Evolutionary conservation across 306 rosid species (phyloP).

Genomic region (Inga laurina): DNA sequence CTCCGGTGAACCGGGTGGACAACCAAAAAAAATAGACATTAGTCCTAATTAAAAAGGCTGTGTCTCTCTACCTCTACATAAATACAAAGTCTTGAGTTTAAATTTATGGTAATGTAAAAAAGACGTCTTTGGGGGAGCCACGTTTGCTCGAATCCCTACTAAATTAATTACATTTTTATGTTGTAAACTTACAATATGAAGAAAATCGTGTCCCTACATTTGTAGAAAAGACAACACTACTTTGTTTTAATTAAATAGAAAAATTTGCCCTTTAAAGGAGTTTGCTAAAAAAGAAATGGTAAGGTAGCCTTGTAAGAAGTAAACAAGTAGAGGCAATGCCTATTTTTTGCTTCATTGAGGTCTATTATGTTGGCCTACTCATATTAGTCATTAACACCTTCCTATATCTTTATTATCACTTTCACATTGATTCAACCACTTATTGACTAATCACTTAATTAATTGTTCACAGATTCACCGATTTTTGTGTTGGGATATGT

Average conservation of each 20-base stretch:
- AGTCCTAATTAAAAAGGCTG: too few species aligned
- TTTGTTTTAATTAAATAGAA: background rate
- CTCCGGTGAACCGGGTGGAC: too few species aligned
- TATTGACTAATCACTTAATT: background rate
- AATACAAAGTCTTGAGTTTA: background rate
- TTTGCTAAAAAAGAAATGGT: background rate
- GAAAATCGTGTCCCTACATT: background rate
- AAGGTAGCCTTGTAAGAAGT: background rate
- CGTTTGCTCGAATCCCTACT: background rate
- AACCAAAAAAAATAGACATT: too few species aligned
- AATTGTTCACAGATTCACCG: background rate
- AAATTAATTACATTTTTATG: background rate
- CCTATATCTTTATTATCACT: background rate
- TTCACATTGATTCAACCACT: background rate
- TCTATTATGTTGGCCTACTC: background rate
- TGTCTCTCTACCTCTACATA: background rate
- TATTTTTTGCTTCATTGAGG: background rate
- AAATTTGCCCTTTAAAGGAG: background rate
- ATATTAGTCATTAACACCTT: background rate
- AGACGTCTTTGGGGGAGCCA: background rate
- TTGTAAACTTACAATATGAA: background rate
- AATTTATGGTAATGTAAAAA: background rate
- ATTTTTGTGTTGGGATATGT: background rate
- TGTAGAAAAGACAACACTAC: background rate
- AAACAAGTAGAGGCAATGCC: background rate